Percentiles rank a stretch among this genome's conserved stretches.
phyloP scores from a whole-genome alignment of 495 filamentous ascomycete species.

The Monascus purpureus region DNA sequence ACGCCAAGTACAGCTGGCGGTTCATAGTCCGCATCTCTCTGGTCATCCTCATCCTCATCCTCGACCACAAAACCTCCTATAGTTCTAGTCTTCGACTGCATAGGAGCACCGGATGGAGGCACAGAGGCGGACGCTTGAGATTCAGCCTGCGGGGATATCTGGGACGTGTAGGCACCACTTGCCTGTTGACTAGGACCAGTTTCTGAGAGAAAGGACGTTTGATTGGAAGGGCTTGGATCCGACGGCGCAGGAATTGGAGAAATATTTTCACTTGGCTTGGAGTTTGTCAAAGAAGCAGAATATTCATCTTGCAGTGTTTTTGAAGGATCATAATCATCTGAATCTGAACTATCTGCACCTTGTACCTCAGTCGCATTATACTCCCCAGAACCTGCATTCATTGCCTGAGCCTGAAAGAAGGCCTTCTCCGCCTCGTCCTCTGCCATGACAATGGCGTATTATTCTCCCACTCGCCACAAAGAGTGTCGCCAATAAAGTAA shows the following conservation, averaged over 20 bases:
- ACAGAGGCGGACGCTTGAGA: conserved; percentile 25
- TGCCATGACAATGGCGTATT: conserved; percentile 31
- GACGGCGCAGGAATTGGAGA: conserved; percentile 9
- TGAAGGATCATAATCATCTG: conserved; percentile 43
- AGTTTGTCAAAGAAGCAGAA: conserved; percentile 15
- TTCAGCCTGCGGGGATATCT: conserved; percentile 22
- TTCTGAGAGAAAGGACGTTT: conserved; percentile 12
- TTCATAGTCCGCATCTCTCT: conserved; percentile 37
- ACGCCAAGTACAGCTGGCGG: conserved; percentile 36
- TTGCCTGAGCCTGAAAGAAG: conserved; percentile 43
- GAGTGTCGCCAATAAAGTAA: background rate
- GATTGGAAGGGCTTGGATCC: conserved; percentile 10
- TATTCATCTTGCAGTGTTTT: conserved; percentile 31
- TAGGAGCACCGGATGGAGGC: conserved; percentile 18
- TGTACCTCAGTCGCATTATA: conserved; percentile 29
- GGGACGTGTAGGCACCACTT: conserved; percentile 16
- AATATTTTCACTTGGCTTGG: conserved; percentile 13
- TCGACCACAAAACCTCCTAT: conserved; percentile 72
- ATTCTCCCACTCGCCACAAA: conserved; percentile 4
- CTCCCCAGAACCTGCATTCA: conserved; percentile 28
- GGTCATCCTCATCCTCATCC: conserved; percentile 45
- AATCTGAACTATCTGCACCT: conserved; percentile 37
- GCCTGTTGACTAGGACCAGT: conserved; percentile 14
- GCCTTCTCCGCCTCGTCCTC: conserved; percentile 48
- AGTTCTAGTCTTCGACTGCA: conserved; percentile 47